A percentile compares a stretch with the other conserved stretches of the same genome.
phyloP scores from a whole-genome alignment of 805 yeast genomes.

The Barnettozyma sp. region DNA sequence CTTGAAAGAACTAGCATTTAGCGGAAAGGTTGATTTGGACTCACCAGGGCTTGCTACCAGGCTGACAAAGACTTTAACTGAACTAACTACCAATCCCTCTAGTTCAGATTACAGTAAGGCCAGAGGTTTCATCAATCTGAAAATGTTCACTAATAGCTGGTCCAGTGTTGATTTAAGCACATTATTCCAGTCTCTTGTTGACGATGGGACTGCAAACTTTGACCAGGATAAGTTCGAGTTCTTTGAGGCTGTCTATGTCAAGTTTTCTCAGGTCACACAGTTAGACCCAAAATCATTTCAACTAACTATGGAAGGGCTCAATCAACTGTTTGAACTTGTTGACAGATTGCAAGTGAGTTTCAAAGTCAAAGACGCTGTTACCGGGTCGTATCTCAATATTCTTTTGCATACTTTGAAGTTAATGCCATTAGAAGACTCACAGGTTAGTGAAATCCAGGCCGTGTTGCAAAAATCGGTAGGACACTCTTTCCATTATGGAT shows the following conservation, averaged over 20 bases:
- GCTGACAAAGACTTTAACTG: constrained; percentile 23
- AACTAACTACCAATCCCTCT: constrained; percentile 21
- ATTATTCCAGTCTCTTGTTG: constrained; percentile 16
- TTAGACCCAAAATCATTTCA: constrained; percentile 3
- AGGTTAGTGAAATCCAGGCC: constrained; percentile 15
- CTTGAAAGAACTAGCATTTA: constrained; percentile 25
- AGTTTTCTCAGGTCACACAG: constrained; percentile 14
- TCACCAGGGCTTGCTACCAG: constrained; percentile 6
- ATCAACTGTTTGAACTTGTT: constrained; percentile 5
- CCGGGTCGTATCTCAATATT: constrained; percentile 24
- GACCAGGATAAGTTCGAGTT: constrained; percentile 25
- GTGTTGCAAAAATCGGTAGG: constrained; percentile 15
- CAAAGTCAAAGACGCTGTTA: constrained; percentile 26
- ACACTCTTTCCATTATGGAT: constrained; percentile 12
- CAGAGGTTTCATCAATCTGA: constrained; percentile 17
- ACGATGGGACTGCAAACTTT: constrained; percentile 11
- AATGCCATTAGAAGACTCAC: constrained; percentile 15
- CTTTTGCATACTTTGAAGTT: constrained; percentile 17
- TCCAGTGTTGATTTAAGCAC: constrained; percentile 14
- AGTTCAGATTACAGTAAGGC: constrained; percentile 21
- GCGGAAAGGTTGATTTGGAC: constrained; percentile 12
- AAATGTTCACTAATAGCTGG: constrained; percentile 27
- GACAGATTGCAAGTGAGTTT: constrained; percentile 12
- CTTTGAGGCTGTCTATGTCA: constrained; percentile 21
- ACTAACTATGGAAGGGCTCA: constrained; percentile 12